Evolutionary conservation across 192 early-diverging fungal species (phyloP).

Genomic region (Linnemannia exigua): DNA sequence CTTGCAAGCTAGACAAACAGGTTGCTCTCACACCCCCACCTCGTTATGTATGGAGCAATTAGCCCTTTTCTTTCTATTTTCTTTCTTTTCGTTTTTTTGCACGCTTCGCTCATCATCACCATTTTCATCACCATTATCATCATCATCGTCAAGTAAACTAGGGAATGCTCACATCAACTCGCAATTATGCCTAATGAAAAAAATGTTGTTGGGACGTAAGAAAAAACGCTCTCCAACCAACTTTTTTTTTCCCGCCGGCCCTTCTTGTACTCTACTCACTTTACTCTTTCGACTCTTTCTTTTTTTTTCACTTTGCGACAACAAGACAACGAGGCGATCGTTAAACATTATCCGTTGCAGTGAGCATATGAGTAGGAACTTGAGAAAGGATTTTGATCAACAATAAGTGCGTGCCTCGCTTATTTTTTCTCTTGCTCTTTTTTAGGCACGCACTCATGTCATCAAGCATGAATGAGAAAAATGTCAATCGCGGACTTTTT

Average conservation of each 20-base stretch:
- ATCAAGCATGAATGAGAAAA: not conserved
- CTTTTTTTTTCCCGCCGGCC: not conserved
- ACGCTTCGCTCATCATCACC: not conserved
- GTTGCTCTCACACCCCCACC: not conserved
- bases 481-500: conserved; percentile 6
- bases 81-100: not conserved
- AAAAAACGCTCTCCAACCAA: not conserved
- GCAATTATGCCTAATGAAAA: not conserved
- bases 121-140: not conserved
- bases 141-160: not conserved
- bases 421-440: not conserved
- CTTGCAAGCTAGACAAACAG: no score
- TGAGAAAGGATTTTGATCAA: no score
- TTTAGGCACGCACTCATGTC: not conserved
- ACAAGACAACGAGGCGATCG: not conserved
- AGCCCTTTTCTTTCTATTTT: not conserved
- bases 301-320: not conserved
- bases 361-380: not conserved
- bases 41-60: not conserved
- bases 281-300: not conserved
- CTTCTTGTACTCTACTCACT: not conserved
- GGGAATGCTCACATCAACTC: not conserved
- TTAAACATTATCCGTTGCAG: not conserved
- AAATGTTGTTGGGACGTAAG: not conserved
- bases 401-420: no score